Conservation (phyloP, 352 stramenopile genomes). For the Phytopythium vexans region DNA sequence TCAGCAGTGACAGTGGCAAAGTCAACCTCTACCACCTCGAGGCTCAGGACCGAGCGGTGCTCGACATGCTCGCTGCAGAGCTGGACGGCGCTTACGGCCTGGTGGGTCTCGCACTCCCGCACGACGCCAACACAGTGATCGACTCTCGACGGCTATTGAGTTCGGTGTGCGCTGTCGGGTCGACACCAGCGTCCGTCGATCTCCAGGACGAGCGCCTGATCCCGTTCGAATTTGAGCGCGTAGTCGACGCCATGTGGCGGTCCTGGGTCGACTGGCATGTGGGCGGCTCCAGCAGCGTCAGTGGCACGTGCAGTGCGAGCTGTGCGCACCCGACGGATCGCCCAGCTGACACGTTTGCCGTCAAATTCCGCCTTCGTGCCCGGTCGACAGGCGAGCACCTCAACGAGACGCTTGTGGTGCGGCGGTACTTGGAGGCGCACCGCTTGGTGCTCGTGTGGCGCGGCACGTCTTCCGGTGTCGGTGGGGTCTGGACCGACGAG, state of each 20-base stretch:
- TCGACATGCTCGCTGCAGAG: constrained; percentile 19
- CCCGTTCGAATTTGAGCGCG: constrained; percentile 19
- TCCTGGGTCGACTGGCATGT: constrained; percentile 29
- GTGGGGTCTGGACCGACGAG: constrained; percentile 20
- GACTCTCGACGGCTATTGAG: constrained; percentile 8
- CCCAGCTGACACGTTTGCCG: constrained; percentile 28
- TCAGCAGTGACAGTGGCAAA: constrained; percentile 5
- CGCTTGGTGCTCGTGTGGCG: constrained; percentile 28
- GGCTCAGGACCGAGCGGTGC: constrained; percentile 10
- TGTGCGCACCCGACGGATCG: constrained; percentile 19
- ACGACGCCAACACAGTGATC: constrained; percentile 4
- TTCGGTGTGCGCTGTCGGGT: constrained; percentile 8
- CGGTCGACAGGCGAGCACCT: neutral
- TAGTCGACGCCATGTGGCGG: constrained; percentile 23
- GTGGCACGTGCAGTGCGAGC: constrained; percentile 19
- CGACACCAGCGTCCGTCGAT: constrained; percentile 6
- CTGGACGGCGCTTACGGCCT: constrained; percentile 14
- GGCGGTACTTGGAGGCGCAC: constrained; percentile 29
- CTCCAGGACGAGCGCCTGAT: constrained; percentile 17
- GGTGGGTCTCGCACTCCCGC: constrained; percentile 12
- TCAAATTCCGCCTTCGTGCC: constrained; percentile 7
- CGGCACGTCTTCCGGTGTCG: constrained; percentile 28
- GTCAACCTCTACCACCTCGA: constrained; percentile 8
- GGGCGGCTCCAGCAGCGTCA: constrained; percentile 20
- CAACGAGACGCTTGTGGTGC: constrained; percentile 6